Conservation (phyloP, 352 stramenopile species). For the Phytophthora macrochlamydospora region DNA sequence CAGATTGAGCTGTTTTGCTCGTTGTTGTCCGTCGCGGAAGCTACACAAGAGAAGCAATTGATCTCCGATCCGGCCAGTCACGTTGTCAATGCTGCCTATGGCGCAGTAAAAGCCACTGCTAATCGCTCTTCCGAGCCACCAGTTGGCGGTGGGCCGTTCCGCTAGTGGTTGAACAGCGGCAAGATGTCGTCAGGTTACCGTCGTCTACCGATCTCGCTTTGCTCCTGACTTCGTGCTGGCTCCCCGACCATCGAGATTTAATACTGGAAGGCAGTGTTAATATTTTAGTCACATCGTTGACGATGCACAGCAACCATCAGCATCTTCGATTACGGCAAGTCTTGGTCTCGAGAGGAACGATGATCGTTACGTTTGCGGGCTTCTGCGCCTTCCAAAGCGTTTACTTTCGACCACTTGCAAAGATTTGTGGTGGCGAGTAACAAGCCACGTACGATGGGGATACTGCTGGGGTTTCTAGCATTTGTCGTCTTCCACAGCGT, state of each 20-base stretch:
- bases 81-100: too few species aligned
- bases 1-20: too few species aligned
- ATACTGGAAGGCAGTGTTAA: background rate
- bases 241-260: background rate
- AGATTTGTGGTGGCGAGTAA: background rate
- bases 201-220: background rate
- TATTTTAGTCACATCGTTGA: background rate
- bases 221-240: background rate
- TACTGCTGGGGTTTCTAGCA: background rate
- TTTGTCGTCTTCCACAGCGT: background rate
- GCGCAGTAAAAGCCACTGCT: too few species aligned
- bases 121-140: too few species aligned
- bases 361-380: too few species aligned
- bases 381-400: too few species aligned
- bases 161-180: background rate
- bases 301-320: background rate
- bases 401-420: too few species aligned
- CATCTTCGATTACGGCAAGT: slow-evolving; percentile 7
- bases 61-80: too few species aligned
- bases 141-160: background rate
- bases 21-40: too few species aligned
- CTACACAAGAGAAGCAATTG: too few species aligned
- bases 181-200: background rate
- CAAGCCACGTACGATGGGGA: background rate
- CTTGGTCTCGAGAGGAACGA: background rate